Evolutionary conservation across 352 stramenopile genomes (phyloP).

Genomic region (Phytopythium chamaehyphon): DNA sequence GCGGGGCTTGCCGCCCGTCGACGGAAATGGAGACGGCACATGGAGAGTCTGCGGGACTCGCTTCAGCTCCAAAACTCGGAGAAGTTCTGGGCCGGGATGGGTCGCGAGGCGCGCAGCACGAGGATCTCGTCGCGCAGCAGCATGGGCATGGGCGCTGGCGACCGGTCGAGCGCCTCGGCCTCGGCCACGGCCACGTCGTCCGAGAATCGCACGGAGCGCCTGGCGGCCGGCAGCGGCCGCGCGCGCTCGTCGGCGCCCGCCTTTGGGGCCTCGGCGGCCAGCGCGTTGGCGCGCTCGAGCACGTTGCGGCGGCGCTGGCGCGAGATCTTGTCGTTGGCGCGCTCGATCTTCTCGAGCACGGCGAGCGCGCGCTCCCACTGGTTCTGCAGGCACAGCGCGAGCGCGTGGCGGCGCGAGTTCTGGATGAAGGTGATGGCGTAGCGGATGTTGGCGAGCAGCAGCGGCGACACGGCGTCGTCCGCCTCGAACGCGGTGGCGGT

Average conservation of each 20-base stretch:
- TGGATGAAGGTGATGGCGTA: constrained; percentile 74
- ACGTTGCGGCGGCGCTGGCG: constrained; percentile 61
- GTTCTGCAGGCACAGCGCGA: constrained; percentile 66
- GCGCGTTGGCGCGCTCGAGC: constrained; percentile 53
- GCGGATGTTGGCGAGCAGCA: constrained; percentile 56
- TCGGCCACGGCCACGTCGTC: constrained; percentile 45
- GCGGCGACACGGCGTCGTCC: constrained; percentile 21
- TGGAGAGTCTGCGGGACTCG: not conserved
- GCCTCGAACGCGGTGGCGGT: constrained; percentile 16
- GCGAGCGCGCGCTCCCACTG: constrained; percentile 67
- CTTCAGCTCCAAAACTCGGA: constrained; percentile 72
- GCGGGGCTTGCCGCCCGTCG: not conserved
- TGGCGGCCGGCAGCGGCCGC: constrained; percentile 15
- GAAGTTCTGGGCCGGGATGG: constrained; percentile 72
- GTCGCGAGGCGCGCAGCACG: constrained; percentile 62
- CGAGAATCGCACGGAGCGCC: constrained; percentile 51
- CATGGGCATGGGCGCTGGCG: constrained; percentile 48
- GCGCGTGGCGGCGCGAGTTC: constrained; percentile 65
- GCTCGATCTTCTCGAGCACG: constrained; percentile 81
- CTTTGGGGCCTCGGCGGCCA: constrained; percentile 17
- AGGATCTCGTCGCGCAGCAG: constrained; percentile 77
- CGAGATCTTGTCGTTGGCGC: constrained; percentile 72
- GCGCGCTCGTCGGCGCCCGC: constrained; percentile 8
- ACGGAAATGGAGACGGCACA: not conserved
- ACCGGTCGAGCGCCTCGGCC: constrained; percentile 48